Evolutionary conservation across 202 grass and related monocot genomes (phyloP), one percentile per base, ranked within the genome.

Genomic region (Brachypodium distachyon): DNA sequence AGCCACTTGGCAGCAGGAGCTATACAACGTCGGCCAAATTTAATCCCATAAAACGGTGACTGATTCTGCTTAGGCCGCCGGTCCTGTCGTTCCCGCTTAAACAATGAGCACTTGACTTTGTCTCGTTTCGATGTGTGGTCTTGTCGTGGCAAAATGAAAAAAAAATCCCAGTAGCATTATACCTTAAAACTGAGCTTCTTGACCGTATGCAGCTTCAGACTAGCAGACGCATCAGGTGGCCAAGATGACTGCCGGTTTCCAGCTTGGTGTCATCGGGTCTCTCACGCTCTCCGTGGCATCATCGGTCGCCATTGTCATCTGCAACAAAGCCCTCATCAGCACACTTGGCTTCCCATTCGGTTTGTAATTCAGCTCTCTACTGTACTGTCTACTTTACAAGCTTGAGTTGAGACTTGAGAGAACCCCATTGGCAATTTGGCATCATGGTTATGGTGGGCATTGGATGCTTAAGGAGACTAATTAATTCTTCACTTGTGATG

Each of bases 301-400:
- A 2, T 94, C 91, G 9, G 91, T 94, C 17, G 88, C 91, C 43
- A 94, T 94, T 51, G 91, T 94, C 55, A 90, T 94, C 83, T 94
- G 91, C 91, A 94, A 94, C 82, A 94, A 94, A 54, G 84, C 85
- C 78, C 91, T 94, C 53, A 94, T 94, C 62, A 94, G 91, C 83
- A 86, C 74, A n/a, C 91, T 94, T 17, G 88, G 85, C 23, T 94
- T 94, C 50, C 85, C 86, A 44, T 94, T 88, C 65, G 91, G 91
- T 94, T 55, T 19, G 26, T 32, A 12, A 28, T 19, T 23, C 36
- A 81, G 1, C 61, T 53, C 18, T 61, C 6, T 32, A 19, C 3
- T 66, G 19, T n/a, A 23, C 11, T n/a, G n/a, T n/a, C n/a, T n/a
- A n/a, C n/a, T 52, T 14, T 61, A 19, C 33, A 39, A 51, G 33